Base-by-base conservation (phyloP, 257 asterid species). In the Lycium barbarum region DNA sequence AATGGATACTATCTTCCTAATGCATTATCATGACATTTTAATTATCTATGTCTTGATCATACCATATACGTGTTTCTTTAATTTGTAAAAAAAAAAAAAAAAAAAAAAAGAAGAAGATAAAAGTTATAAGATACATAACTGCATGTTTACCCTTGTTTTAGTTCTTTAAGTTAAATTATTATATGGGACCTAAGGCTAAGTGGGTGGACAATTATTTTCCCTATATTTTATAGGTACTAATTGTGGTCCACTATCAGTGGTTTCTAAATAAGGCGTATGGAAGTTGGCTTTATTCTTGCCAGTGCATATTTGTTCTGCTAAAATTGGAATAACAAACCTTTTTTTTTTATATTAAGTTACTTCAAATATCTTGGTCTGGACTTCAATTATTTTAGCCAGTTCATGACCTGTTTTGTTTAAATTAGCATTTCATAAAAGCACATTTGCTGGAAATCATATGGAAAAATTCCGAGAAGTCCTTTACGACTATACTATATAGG, bases 101-200 rank as follows among this genome's bases (percentile, higher is more conserved):
- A 26, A 26, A 26, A 26, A 26, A 1, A n/a, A 40, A 40, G 5
- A 49, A 11, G 12, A 0, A 3, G 2, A 35, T 10, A n/a, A 73
- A 20, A 22, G 12, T 35, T 35, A 13, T 74, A 14, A 7, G 1
- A 68, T n/a, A 73, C 0, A 47, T 47, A 26, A 76, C 81, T 20
- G 38, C 7, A 74, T 18, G 10, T 51, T 76, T 76, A 76, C 65
- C 62, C 63, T 76, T 76, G 20, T 26, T 54, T 38, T 51, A 9
- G 49, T 49, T 51, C 8, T 76, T 49, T 51, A 76, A 76, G 12
- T 53, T 3, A 4, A 51, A 76, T 0, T 0, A 13, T 51, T 76
- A 11, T 47, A 53, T 51, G 65, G 82, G 47, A 53, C 82, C 45
- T 76, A 76, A 51, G 63, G 65, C 45, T 76, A 76, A 51, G 63